Conservation (phyloP, 495 filamentous ascomycete genomes). For the Trypethelium eluteriae region DNA sequence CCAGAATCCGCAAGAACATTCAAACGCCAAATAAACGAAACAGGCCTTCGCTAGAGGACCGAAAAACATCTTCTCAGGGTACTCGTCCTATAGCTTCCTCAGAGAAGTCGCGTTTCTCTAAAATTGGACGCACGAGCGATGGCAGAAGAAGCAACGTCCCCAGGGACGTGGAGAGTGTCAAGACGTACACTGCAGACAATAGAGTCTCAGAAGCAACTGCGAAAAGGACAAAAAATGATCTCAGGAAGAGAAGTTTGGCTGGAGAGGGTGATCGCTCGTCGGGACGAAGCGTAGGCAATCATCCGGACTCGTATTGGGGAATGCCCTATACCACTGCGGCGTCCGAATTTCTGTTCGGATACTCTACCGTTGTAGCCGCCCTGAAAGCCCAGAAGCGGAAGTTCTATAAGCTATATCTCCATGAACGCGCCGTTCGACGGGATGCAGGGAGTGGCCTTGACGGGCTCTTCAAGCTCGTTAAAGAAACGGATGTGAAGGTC, state of each 20-base stretch:
- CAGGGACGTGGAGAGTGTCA: background rate
- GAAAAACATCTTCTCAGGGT: too few species aligned
- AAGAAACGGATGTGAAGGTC: constrained; percentile 46
- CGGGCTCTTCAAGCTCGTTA: constrained; percentile 52
- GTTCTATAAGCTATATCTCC: constrained; percentile 81
- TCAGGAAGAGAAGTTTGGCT: background rate
- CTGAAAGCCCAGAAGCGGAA: constrained; percentile 59
- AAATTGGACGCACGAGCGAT: background rate
- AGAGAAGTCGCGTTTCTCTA: background rate
- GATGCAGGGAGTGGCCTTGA: constrained; percentile 34
- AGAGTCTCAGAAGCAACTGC: background rate
- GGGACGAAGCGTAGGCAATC: background rate
- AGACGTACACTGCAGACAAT: background rate
- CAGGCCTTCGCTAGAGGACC: too few species aligned
- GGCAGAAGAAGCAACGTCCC: background rate
- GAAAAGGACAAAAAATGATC: background rate
- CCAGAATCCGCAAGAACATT: background rate
- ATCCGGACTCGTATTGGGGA: background rate
- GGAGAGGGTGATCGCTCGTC: background rate
- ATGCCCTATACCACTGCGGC: constrained; percentile 78
- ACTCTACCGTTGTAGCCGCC: constrained; percentile 72
- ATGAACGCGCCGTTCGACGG: constrained; percentile 37
- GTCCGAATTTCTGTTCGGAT: constrained; percentile 86
- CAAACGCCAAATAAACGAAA: background rate
- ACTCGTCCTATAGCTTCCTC: background rate